Base-by-base conservation (phyloP, 768 basidiomycete species). In the Favolaschia claudopus region DNA sequence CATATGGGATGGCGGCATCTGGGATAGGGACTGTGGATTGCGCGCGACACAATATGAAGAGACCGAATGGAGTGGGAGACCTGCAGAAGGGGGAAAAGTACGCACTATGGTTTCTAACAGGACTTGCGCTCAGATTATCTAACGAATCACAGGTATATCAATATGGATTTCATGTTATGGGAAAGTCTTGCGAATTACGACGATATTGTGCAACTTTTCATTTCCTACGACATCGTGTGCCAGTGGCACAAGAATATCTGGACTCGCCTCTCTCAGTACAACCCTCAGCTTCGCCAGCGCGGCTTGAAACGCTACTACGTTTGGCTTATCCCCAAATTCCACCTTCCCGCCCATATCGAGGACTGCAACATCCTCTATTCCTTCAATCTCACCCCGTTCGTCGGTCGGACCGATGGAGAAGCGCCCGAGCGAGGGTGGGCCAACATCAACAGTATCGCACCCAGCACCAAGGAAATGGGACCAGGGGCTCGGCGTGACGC, bases 331-430 rank as follows among this genome's bases (percentile, higher is more conserved):
- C 71, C 71, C 0, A 71, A 69, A 31, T 71, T 69, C 45, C 70
- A 72, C 43, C 33, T 69, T 9, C 59, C 64, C 1, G 70, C 69
- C 1, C 72, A 69, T 42, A 47, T 39, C 9, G 46, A 50, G 8
- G 33, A 44, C 10, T 69, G 67, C 44, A 60, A 55, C 22, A 31
- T 31, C 32, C 15, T 13, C 17, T n/a, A 55, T 39, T 72, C 68
- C 1, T 67, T 74, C 48, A 71, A 73, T 39, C 62, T 58, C 36
- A 65, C 54, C n/a, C 57, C 52, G n/a, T 22, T 64, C 19, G 77
- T 77, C 39, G 79, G 77, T 22, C 74, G 77, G n/a, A 68, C 77
- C 7, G 66, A 71, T 3, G 74, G 69, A 0, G 79, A 82, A 46
- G 65, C 66, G 0, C 58, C 67, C 0, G 66, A 72, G 37, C 74